Percentiles rank a stretch among this genome's conserved stretches.
Conservation (phyloP, 495 filamentous ascomycete genomes). For the Poronia punctata region DNA sequence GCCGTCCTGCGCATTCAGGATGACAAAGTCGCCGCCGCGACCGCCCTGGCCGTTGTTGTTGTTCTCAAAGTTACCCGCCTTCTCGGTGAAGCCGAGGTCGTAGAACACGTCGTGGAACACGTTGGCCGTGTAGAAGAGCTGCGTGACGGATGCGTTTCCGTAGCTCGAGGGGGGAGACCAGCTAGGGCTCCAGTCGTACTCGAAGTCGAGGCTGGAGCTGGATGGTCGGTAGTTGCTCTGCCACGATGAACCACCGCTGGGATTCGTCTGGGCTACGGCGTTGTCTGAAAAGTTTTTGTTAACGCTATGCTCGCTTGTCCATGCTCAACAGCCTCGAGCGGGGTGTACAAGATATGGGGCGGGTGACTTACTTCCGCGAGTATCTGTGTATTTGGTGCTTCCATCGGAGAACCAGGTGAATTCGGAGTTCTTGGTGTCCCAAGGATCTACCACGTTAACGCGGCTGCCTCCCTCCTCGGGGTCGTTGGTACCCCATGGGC, state of each 20-base stretch:
- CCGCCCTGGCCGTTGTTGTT: slow-evolving; percentile 46
- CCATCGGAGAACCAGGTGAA: slow-evolving; percentile 40
- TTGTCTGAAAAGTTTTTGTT: slow-evolving; percentile 30
- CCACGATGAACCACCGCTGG: slow-evolving; percentile 28
- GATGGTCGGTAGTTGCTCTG: slow-evolving; percentile 35
- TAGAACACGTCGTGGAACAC: slow-evolving; percentile 49
- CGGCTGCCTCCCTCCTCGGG: slow-evolving; percentile 35
- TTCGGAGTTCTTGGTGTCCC: slow-evolving; percentile 27
- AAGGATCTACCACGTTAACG: slow-evolving; percentile 30
- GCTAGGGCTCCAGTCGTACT: slow-evolving; percentile 32
- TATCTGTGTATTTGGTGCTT: slow-evolving; percentile 30
- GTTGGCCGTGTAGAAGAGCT: slow-evolving; percentile 50
- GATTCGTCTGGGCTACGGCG: slow-evolving; percentile 40
- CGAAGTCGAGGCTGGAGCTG: slow-evolving; percentile 28
- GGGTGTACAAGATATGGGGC: neutral
- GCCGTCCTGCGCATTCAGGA: slow-evolving; percentile 49
- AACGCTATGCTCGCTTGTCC: too few species aligned
- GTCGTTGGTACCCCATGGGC: slow-evolving; percentile 42
- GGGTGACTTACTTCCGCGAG: slow-evolving; percentile 33
- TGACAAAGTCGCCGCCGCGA: slow-evolving; percentile 41
- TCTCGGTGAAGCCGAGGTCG: slow-evolving; percentile 46
- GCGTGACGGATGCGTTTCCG: slow-evolving; percentile 37
- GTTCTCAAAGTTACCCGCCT: slow-evolving; percentile 47
- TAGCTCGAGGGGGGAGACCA: slow-evolving; percentile 29
- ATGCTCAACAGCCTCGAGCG: too few species aligned